phyloP scores from a whole-genome alignment of 805 yeast genomes.

The Scheffersomyces stipitis region DNA sequence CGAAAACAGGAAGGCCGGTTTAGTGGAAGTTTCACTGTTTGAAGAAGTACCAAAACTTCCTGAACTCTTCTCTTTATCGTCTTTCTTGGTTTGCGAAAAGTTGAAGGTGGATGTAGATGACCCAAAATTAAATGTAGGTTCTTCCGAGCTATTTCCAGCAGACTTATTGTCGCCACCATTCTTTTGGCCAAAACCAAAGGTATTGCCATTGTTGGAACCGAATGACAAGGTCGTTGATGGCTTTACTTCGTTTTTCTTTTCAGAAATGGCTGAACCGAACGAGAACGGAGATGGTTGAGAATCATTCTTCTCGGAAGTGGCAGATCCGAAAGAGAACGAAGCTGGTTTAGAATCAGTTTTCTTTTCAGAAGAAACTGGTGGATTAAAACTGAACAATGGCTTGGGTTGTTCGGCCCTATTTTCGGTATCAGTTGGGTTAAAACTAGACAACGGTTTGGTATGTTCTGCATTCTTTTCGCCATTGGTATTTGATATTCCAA shows the following conservation, averaged over 20 bases:
- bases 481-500: conserved; percentile 6
- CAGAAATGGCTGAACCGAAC: conserved; percentile 6
- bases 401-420: too few species aligned
- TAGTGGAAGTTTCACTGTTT: not conserved
- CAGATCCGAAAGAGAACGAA: conserved; percentile 4
- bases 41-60: conserved; percentile 4
- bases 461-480: conserved; percentile 1
- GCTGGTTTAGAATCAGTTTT: conserved; percentile 5
- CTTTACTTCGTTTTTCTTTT: conserved; percentile 7
- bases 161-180: not conserved
- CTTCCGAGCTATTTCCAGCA: not conserved
- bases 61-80: conserved; percentile 1
- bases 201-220: conserved; percentile 6
- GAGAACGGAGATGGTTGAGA: conserved; percentile 5
- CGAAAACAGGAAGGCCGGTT: conserved; percentile 3
- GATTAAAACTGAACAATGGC: not conserved
- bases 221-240: conserved; percentile 15
- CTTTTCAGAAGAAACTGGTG: not conserved
- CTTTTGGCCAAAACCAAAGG: too few species aligned
- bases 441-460: not conserved
- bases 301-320: conserved; percentile 2
- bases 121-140: not conserved
- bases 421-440: conserved; percentile 1
- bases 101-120: not conserved
- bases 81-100: not conserved